Base-by-base conservation (phyloP, 495 filamentous ascomycete genomes). In the Penicillium fimorum region DNA sequence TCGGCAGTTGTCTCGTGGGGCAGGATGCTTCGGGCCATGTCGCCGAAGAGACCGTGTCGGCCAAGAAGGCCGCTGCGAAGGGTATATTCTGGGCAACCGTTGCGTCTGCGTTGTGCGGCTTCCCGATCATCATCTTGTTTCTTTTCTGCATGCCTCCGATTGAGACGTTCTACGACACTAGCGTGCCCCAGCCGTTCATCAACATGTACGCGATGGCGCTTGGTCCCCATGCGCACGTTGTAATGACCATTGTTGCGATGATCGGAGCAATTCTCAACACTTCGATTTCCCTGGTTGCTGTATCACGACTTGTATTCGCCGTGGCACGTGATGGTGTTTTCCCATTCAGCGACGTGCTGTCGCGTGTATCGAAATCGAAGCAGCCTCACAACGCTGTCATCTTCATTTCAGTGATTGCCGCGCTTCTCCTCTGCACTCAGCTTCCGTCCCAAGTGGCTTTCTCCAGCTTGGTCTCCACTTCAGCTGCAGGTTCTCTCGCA, bases 311-410 rank as follows among this genome's bases (percentile, higher is more conserved):
- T 10, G 70, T 75, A 30, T 75, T 75, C 48, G 72, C 72, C 20
- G 66, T 75, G 20, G 68, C 70, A 7, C 68, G 72, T 18, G 72
- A 75, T 55, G 64, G 64, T 13, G 65, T 75, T 25, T 70, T 75
- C 56, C 70, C 72, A 1, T 73, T 69, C 53, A 70, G 66, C 40
- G 59, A 66, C 24, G 56, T 61, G 12, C 51, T 71, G 4, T 69
- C 61, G 8, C 68, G 69, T 9, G 72, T 75, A 3, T 73, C 70
- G 4, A 67, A 65, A 44, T 62, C 57, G 17, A 68, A 68, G 47
- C 71, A 74, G 57, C 71, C 71, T 6, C 71, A 63, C 52, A 74
- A 74, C 33, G 68, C 71, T 4, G 64, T 74, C 4, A 65, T 74
- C 37, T 68, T 74, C 53, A 72, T 72, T 37, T 52, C 64, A 2